phyloP scores from a whole-genome alignment of 192 early-diverging fungal species.

The Rhizoclosmatium globosum region DNA sequence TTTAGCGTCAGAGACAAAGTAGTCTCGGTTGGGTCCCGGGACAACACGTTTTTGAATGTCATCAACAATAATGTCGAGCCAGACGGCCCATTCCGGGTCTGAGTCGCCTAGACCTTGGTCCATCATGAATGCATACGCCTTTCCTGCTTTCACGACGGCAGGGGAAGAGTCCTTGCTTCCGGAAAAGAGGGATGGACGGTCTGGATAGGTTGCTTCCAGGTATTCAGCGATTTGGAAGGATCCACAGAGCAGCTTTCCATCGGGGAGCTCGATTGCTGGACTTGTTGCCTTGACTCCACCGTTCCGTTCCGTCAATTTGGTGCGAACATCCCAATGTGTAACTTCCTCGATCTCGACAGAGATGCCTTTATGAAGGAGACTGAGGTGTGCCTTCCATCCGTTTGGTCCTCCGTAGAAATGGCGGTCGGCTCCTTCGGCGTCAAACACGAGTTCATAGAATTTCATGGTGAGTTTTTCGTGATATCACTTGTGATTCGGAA shows the following conservation, averaged over 20 bases:
- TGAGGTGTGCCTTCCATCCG: conserved; percentile 43
- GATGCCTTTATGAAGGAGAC: conserved; percentile 41
- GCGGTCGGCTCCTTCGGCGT: not conserved
- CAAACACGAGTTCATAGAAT: conserved; percentile 21
- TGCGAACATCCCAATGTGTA: conserved; percentile 22
- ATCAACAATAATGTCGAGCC: conserved; percentile 36
- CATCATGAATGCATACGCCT: conserved; percentile 36
- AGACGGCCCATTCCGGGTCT: conserved; percentile 46
- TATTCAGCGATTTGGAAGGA: conserved; percentile 66
- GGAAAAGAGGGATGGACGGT: conserved; percentile 41
- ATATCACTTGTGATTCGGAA: not conserved
- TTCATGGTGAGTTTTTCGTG: conserved; percentile 4
- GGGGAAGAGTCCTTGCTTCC: not conserved
- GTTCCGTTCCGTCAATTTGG: not conserved
- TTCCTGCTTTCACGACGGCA: conserved; percentile 17
- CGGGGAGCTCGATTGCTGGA: conserved; percentile 38
- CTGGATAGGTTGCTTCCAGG: conserved; percentile 67
- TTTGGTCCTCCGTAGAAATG: conserved; percentile 29
- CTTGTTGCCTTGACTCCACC: conserved; percentile 11
- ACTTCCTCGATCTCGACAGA: conserved; percentile 25
- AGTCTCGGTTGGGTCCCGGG: conserved; percentile 29
- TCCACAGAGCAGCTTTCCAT: conserved; percentile 46
- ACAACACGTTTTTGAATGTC: not conserved
- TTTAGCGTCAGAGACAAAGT: conserved; percentile 33
- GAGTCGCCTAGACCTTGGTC: conserved; percentile 41